Evolutionary conservation across 768 basidiomycete species (phyloP).

Genomic region (Mycena crocata): DNA sequence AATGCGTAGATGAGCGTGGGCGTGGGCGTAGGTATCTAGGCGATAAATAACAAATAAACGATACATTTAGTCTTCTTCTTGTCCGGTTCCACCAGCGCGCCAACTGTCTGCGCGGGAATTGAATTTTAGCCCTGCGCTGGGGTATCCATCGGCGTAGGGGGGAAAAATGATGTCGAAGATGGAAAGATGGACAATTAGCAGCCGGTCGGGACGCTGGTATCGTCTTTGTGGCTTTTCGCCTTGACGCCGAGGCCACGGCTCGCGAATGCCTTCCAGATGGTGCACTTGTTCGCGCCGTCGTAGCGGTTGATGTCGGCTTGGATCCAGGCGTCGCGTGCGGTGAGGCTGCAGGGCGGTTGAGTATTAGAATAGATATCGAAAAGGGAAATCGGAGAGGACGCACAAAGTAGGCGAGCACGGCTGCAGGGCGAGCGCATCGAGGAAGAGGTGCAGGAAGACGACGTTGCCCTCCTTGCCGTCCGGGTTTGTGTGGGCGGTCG

Average conservation of each 20-base stretch:
- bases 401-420: slow-evolving; percentile 41
- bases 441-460: slow-evolving; percentile 50
- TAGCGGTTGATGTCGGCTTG: slow-evolving; percentile 21
- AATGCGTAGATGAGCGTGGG: background rate
- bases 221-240: slow-evolving; percentile 6
- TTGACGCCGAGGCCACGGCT: slow-evolving; percentile 17
- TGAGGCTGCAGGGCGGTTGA: background rate
- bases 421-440: slow-evolving; percentile 49
- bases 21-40: background rate
- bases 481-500: slow-evolving; percentile 11
- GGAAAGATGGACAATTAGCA: slow-evolving; percentile 2
- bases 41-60: slow-evolving; percentile 1
- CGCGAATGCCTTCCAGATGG: slow-evolving; percentile 11
- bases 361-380: background rate
- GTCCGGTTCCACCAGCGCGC: background rate
- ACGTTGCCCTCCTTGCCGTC: slow-evolving; percentile 43
- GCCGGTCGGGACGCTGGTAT: slow-evolving; percentile 1
- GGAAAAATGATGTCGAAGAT: no score
- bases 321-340: slow-evolving; percentile 15
- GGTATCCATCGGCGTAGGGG: no score
- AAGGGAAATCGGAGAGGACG: background rate
- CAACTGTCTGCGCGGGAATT: no score
- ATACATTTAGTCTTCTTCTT: background rate
- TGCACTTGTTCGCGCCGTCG: slow-evolving; percentile 14
- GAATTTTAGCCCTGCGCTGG: no score